Base-by-base conservation (phyloP, 2,329 filamentous ascomycete genomes). In the Fusarium subtropicale region DNA sequence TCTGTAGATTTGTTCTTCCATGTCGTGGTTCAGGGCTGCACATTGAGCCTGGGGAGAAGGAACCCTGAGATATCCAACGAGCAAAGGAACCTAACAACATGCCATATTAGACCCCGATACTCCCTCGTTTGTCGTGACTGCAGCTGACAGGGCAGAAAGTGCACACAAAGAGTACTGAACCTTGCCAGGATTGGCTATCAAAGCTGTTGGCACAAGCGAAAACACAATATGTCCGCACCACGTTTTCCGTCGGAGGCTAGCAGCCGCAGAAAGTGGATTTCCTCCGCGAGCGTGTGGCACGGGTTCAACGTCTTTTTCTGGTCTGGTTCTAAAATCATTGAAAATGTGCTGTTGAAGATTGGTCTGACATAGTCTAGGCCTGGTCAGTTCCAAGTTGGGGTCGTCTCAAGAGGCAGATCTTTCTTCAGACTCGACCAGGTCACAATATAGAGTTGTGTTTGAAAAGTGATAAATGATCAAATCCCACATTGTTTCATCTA, bases 301-400 rank as follows among this genome's bases (percentile, higher is more conserved):
- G 45, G 68, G 36, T 69, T 68, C 68, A 71, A 71, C 68, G 64
- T 65, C 63, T 69, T 69, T 64, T 66, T 55, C 48, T 39, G 53
- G 52, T 57, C 44, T 60, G 44, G 39, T 51, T 45, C 48, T 24
- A 31, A 54, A 56, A 36, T 41, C 18, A 50, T 28, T 46, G 31
- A 13, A n/a, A 36, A n/a, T 24, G 44, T 62, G 42, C 51, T 61
- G 42, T 44, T 48, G 39, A 65, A 42, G 53, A 39, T 45, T 60
- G 42, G 46, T 54, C 60, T 68, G 31, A 59, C 44, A 54, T 46
- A 44, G 44, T 36, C 45, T 56, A 51, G 54, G 20, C 45, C 42
- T 51, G 66, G 62, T 46, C 42, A 44, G 66, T 56, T 69, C 66
- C 48, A 39, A 39, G 16, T 20, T 39, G 45, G 56, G 56, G 38